Conservation (phyloP, 148 eudicot species). For the Rhododendron ferrugineum region DNA sequence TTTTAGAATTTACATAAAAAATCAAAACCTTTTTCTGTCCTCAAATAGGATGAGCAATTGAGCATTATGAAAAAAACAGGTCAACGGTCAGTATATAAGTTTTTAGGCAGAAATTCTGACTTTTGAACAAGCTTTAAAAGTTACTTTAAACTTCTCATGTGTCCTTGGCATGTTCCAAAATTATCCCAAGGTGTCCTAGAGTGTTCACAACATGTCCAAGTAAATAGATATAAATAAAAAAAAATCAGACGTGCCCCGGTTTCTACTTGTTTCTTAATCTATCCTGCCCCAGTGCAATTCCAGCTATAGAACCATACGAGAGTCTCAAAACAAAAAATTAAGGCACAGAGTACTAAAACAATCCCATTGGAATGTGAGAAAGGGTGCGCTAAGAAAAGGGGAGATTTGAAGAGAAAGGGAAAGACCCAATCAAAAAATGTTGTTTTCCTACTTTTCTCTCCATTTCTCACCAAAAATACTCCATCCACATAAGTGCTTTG, state of each 20-base stretch:
- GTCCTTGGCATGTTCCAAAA: not conserved
- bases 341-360: not conserved
- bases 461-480: not conserved
- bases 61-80: not conserved
- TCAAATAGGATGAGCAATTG: not conserved
- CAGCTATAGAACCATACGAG: not conserved
- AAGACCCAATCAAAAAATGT: not conserved
- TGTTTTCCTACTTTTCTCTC: not conserved
- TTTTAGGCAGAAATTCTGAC: too few species aligned
- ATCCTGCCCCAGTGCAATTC: not conserved
- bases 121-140: not conserved
- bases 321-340: not conserved
- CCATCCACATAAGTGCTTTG: not conserved
- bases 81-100: not conserved
- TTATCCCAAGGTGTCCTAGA: not conserved
- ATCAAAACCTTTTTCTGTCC: not conserved
- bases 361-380: not conserved
- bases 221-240: too few species aligned
- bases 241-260: too few species aligned
- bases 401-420: not conserved
- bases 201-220: not conserved
- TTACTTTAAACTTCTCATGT: not conserved
- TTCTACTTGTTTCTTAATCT: not conserved
- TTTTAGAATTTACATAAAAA: too few species aligned
- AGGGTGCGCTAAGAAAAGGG: not conserved